Base-by-base conservation (phyloP, 352 stramenopile species). In the Phytophthora colocasiae region DNA sequence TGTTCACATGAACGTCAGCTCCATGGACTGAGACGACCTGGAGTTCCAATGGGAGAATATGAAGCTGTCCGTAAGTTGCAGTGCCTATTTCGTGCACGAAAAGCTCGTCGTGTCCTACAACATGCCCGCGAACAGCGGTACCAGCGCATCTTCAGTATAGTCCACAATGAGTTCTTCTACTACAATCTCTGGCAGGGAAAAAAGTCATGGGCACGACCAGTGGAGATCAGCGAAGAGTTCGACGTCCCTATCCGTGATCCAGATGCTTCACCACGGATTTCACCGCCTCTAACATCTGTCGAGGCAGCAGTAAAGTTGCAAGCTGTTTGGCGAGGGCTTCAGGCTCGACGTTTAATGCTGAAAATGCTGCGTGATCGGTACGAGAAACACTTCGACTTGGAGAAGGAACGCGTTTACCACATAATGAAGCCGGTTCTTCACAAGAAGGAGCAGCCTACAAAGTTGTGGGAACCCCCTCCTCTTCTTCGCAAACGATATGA, bases 21-120 rank as follows among this genome's bases (percentile, higher is more conserved):
- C 0, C 86, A 95, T 38, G 84, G 86, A 4, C 7, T 58, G 4
- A 80, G 86, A 22, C 64, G 57, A 3, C 56, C 71, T 34, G 79
- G 73, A 2, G 62, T 68, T 10, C 66, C 64, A 0, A 73, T 95
- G 51, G 67, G 75, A 5, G 82, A 95, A 50, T 92, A 89, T 46
- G 85, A 95, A 58, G 86, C 86, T 10, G 71, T 92, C 7, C 79
- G 84, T 12, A 95, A 92, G 66, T 57, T 94, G 11, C 85, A 94
- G 66, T 87, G 81, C 39, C 66, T 91, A 5, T 91, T 78, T 44
- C 82, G 85, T 22, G 83, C 81, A 2, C 66, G 66, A 27, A 72
- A 81, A 49, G 83, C 82, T 17, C 69, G 78, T 15, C 66, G 70
- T 0, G 58, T 91, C 17, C 50, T 94, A 34, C 76, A 92, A 29